Evolutionary conservation across 805 yeast species (phyloP).

Genomic region (Wickerhamiella sorbophila): DNA sequence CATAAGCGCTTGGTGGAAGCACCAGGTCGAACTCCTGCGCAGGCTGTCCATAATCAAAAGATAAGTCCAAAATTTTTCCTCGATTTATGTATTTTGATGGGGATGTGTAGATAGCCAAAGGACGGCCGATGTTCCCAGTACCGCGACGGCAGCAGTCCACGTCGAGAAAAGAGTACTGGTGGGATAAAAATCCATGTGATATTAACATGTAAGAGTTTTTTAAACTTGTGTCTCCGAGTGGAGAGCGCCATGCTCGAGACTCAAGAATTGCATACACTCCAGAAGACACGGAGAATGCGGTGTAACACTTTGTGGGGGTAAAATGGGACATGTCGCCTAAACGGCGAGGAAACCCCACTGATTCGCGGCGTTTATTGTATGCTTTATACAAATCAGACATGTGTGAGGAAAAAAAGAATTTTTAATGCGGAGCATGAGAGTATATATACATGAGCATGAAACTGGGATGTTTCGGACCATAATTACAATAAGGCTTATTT

Average conservation of each 20-base stretch:
- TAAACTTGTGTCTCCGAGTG: slow-evolving; percentile 4
- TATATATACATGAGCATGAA: background rate
- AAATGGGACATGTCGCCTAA: background rate
- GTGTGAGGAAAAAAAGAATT: background rate
- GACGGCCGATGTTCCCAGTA: slow-evolving; percentile 11
- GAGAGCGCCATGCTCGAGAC: slow-evolving; percentile 5
- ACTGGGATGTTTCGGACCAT: no score
- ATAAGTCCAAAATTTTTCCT: slow-evolving; percentile 15
- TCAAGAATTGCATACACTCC: slow-evolving; percentile 16
- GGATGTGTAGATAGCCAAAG: slow-evolving; percentile 16
- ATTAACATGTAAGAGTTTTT: slow-evolving; percentile 14
- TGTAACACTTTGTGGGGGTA: slow-evolving; percentile 5
- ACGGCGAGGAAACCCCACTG: background rate
- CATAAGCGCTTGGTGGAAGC: slow-evolving; percentile 10
- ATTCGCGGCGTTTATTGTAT: background rate
- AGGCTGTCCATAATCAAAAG: background rate
- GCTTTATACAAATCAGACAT: background rate
- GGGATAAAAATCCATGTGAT: slow-evolving; percentile 17
- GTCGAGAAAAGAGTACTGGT: slow-evolving; percentile 18
- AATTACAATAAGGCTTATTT: no score
- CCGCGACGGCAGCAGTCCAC: background rate
- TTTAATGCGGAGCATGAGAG: background rate
- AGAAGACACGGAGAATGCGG: slow-evolving; percentile 11
- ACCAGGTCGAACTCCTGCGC: slow-evolving; percentile 4
- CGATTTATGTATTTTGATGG: slow-evolving; percentile 11